Evolutionary conservation across 2,329 filamentous ascomycete genomes (phyloP).

Genomic region (Didymella segeticola): DNA sequence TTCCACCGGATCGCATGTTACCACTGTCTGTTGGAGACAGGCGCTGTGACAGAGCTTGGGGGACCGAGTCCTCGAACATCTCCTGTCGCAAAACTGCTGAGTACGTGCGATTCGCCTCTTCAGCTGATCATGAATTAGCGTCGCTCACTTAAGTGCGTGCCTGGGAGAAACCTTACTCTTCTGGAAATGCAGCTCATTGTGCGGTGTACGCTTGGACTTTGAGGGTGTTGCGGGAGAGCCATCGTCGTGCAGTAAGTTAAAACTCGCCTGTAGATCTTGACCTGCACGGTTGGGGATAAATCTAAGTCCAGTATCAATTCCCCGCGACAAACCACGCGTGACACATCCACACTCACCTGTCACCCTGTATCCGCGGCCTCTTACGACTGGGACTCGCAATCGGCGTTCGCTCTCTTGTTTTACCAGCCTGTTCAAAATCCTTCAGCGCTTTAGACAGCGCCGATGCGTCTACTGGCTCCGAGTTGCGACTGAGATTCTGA

Average conservation of each 20-base stretch:
- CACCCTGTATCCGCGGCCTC: constrained; percentile 70
- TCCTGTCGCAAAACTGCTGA: constrained; percentile 87
- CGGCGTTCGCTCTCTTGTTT: constrained; percentile 66
- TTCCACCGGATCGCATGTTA: constrained; percentile 67
- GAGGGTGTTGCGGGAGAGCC: constrained; percentile 91
- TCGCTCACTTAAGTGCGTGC: neutral
- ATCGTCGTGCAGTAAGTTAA: constrained; percentile 89
- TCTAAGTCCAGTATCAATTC: constrained; percentile 55
- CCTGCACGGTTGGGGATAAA: constrained; percentile 96
- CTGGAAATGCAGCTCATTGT: constrained; percentile 93
- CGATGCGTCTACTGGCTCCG: constrained; percentile 65
- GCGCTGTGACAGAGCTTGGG: constrained; percentile 74
- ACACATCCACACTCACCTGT: constrained; percentile 43
- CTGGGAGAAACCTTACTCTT: constrained; percentile 62
- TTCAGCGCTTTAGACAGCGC: constrained; percentile 67
- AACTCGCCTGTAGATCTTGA: constrained; percentile 91
- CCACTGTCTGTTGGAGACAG: constrained; percentile 60
- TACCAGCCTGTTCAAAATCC: constrained; percentile 66
- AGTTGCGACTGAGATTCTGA: constrained; percentile 47
- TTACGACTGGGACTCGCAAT: constrained; percentile 72
- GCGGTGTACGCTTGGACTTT: constrained; percentile 79
- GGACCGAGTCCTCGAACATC: constrained; percentile 88
- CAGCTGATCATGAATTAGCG: constrained; percentile 60
- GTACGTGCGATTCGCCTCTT: constrained; percentile 94
- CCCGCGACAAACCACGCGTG: neutral